Percentiles rank a stretch among this genome's conserved stretches.
Conservation (phyloP, 352 stramenopile species). For the Globisporangium cederbergense region DNA sequence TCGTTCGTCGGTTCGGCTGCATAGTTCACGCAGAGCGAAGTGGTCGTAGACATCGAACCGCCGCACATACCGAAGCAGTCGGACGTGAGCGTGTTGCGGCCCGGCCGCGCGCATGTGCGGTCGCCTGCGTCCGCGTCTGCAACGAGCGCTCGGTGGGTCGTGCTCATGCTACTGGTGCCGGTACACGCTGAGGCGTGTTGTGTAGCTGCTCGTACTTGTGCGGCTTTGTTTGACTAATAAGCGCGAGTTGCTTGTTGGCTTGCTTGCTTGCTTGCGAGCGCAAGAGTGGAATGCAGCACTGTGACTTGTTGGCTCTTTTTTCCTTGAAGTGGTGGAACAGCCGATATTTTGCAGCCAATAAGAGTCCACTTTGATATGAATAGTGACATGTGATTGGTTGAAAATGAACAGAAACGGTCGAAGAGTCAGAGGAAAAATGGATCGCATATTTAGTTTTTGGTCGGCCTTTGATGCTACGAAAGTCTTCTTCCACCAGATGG, state of each 20-base stretch:
- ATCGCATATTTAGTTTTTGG: background rate
- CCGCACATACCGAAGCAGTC: slow-evolving; percentile 48
- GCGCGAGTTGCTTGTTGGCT: background rate
- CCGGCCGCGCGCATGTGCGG: slow-evolving; percentile 30
- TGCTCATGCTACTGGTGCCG: background rate
- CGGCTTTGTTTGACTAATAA: background rate
- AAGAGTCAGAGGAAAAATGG: slow-evolving; percentile 2
- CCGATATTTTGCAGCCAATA: too few species aligned
- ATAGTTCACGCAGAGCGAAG: slow-evolving; percentile 64
- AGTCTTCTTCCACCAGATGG: too few species aligned
- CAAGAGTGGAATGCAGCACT: background rate
- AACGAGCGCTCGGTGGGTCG: background rate
- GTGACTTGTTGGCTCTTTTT: background rate
- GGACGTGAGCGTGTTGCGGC: slow-evolving; percentile 55
- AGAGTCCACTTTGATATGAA: too few species aligned
- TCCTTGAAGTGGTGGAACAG: background rate
- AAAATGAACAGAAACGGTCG: background rate
- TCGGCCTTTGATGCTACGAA: too few species aligned
- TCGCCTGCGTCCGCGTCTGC: background rate
- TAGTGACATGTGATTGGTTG: background rate
- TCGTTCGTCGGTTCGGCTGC: slow-evolving; percentile 27
- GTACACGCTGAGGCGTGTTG: background rate
- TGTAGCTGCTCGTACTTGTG: background rate
- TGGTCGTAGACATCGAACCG: slow-evolving; percentile 7
- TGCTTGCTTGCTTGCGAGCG: background rate